Percentiles rank a stretch among this genome's conserved stretches.
phyloP scores from a whole-genome alignment of 345 rosid genomes.

The Gossypium stocksii region DNA sequence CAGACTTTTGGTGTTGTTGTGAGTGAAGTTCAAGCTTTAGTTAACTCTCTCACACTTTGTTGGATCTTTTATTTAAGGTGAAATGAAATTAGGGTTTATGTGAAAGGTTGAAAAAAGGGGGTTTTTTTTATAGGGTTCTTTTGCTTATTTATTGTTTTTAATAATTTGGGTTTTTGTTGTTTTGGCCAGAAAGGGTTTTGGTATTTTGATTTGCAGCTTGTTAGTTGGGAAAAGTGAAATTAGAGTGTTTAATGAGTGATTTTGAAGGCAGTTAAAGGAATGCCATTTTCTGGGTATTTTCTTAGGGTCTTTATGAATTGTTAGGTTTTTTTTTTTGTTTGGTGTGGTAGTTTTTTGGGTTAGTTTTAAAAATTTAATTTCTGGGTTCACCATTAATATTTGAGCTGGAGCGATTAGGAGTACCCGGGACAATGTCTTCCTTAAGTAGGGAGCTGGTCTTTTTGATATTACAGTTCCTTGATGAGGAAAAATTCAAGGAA shows the following conservation, averaged over 20 bases:
- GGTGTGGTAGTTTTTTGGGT: background rate
- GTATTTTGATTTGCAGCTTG: background rate
- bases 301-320: background rate
- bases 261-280: conserved; percentile 5
- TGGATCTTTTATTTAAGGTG: conserved; percentile 14
- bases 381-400: conserved; percentile 17
- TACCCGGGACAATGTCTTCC: conserved; percentile 55
- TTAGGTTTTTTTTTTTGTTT: conserved; percentile 4
- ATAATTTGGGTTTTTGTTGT: background rate
- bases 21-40: conserved; percentile 13
- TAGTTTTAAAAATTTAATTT: conserved; percentile 6
- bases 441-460: conserved; percentile 65
- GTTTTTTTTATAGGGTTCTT: background rate
- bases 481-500: conserved; percentile 53
- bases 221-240: background rate
- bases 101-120: conserved; percentile 7
- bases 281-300: conserved; percentile 3
- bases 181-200: conserved; percentile 2
- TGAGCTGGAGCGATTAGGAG: conserved; percentile 47
- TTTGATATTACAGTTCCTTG: conserved; percentile 59
- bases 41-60: conserved; percentile 11
- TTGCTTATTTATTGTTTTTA: background rate
- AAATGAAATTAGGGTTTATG: conserved; percentile 28
- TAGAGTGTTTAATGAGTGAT: background rate
- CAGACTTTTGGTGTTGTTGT: conserved; percentile 7